Evolutionary conservation across 176 grass and related monocot species (phyloP), one percentile per base, ranked within the genome.

Genomic region (Neostapfia colusana): DNA sequence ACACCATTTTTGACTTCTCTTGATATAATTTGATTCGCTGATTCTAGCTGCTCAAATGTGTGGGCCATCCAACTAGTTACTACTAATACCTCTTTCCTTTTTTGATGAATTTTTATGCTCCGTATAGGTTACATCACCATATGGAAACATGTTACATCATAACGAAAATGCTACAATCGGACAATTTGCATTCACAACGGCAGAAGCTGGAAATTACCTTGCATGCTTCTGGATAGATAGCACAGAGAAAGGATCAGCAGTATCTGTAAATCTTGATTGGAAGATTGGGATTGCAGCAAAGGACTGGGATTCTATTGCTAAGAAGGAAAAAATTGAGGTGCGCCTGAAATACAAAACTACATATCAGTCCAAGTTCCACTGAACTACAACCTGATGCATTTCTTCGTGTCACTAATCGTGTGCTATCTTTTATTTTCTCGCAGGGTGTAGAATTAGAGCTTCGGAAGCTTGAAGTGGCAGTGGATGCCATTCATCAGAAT

Each of bases 241-340:
- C 63, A 66, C 51, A 8, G 85, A 84, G 59, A 85, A 88, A 87
- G 85, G 82, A 64, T 63, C 56, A 38, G 82, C 76, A 21, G 17
- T 88, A 58, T 90, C 85, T 63, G 83, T 95, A 62, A 95, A 77
- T 79, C 79, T 99, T 37, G 85, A 92, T 74, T 99, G 95, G 95
- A 99, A 92, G 72, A 88, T 31, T 31, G 31, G 31, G 31, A 31
- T 99, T 69, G 95, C 91, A 50, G 73, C 91, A 11, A 90, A 90
- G 85, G 91, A 99, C 63, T 95, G 91, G 89, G 95, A 92, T 81
- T 83, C 87, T 59, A 87, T 99, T 39, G 95, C 89, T 83, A 91
- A 83, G 62, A 98, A 99, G 65, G 89, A 99, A 77, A 99, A 99
- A 75, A 82, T 99, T 71, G 83, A 97, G 91, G 95, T 92, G 31